Evolutionary conservation across 2,329 filamentous ascomycete species (phyloP).

Genomic region (Alternaria postmessia): DNA sequence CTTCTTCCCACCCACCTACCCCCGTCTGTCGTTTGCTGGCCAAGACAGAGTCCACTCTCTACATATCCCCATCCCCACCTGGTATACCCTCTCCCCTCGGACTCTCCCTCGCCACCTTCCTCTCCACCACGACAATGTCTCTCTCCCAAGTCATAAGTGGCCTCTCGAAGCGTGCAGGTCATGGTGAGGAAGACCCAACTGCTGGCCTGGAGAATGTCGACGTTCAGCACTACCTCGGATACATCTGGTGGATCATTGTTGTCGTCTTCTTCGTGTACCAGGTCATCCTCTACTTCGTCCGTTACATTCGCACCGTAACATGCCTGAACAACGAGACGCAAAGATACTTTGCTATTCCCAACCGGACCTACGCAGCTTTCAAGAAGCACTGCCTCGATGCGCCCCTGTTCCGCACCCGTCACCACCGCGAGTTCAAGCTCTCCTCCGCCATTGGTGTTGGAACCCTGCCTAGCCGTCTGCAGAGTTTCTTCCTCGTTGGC

Average conservation of each 20-base stretch:
- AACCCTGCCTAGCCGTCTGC: slow-evolving; percentile 59
- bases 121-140: slow-evolving; percentile 33
- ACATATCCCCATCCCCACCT: slow-evolving; percentile 34
- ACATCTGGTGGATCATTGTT: slow-evolving; percentile 68
- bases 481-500: slow-evolving; percentile 56
- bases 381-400: slow-evolving; percentile 58
- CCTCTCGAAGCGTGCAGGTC: slow-evolving; percentile 34
- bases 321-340: slow-evolving; percentile 82
- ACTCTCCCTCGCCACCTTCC: background rate
- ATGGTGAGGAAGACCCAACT: slow-evolving; percentile 33
- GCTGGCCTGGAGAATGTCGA: slow-evolving; percentile 45
- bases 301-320: slow-evolving; percentile 75
- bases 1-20: slow-evolving; percentile 30
- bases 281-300: slow-evolving; percentile 65
- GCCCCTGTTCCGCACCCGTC: slow-evolving; percentile 57
- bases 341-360: slow-evolving; percentile 76
- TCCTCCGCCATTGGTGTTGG: slow-evolving; percentile 59
- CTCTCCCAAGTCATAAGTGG: slow-evolving; percentile 26
- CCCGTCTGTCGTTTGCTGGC: slow-evolving; percentile 50
- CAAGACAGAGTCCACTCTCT: slow-evolving; percentile 48
- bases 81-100: slow-evolving; percentile 14
- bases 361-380: slow-evolving; percentile 56
- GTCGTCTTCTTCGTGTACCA: slow-evolving; percentile 73
- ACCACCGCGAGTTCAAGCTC: slow-evolving; percentile 62
- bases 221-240: slow-evolving; percentile 49